Evolutionary conservation across 768 basidiomycete genomes (phyloP).

Genomic region (Amanita rimosa): DNA sequence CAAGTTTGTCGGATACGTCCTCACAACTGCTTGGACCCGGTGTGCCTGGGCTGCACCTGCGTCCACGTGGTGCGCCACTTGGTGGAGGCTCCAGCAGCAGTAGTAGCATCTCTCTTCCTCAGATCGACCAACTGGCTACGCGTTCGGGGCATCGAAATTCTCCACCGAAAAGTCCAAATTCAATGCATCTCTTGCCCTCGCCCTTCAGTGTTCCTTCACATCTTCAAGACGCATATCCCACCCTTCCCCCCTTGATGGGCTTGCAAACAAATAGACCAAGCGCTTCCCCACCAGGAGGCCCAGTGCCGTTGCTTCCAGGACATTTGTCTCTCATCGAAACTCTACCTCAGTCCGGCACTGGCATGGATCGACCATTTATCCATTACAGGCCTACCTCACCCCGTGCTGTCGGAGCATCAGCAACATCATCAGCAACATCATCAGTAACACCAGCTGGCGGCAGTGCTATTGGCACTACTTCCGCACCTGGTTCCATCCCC

Average conservation of each 20-base stretch:
- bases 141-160: background rate
- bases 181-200: background rate
- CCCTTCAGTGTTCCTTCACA: constrained; percentile 6
- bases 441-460: no score
- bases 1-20: constrained; percentile 22
- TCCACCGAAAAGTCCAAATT: constrained; percentile 4
- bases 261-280: constrained; percentile 6
- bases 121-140: background rate
- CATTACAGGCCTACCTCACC: constrained; percentile 9
- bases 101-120: background rate
- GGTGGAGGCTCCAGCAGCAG: background rate
- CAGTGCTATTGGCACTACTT: constrained; percentile 10
- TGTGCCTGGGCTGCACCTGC: constrained; percentile 29
- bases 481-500: constrained; percentile 20
- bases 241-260: constrained; percentile 23
- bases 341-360: background rate
- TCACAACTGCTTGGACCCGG: constrained; percentile 43
- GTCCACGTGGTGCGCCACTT: constrained; percentile 12
- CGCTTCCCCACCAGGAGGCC: background rate
- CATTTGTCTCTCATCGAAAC: background rate
- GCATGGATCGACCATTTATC: constrained; percentile 9
- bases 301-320: background rate
- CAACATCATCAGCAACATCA: constrained; percentile 19
- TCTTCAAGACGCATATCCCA: constrained; percentile 20
- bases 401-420: constrained; percentile 23